Base-by-base conservation (phyloP, 78 protist species). In the Speleostelium caveatum region DNA sequence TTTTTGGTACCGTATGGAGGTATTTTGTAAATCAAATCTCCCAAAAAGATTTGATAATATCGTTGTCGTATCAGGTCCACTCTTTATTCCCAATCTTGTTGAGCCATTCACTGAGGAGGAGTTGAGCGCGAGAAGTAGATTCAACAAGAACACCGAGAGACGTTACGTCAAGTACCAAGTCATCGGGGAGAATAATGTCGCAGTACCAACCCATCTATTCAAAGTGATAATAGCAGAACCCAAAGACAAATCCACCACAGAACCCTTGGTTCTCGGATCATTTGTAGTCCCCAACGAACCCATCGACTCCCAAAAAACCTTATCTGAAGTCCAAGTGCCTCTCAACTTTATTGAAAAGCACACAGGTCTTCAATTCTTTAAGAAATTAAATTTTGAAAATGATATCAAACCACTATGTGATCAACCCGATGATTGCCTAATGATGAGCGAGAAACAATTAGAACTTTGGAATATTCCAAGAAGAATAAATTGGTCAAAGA, bases 1-100 rank as follows among this genome's bases (percentile, higher is more conserved):
- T 60, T 83, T 83, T 41, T 83, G 91, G 91, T 83, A 83, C 17
- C 17, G 91, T n/a, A 24, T 83, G 2, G 91, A 83, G 33, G 59
- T 59, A 10, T 69, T 67, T 36, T 67, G 79, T 24, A 83, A 83
- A 26, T 56, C 63, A 24, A 45, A 61, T 14, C 38, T 67, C 19
- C n/a, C 71, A 10, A 58, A 39, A 19, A 24, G 41, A 14, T 83
- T 42, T 26, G 45, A 83, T 22, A 21, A 30, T 2, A 79, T 83
- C 16, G 53, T 63, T 2, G 71, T 83, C n/a, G 75, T 83, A 14
- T 69, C 79, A 3, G 79, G 91, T 16, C 91, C 91, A 6, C 7
- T 83, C 0, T 83, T 56, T 26, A 16, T 14, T 10, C 80, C 77
- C 22, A 59, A 69, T 22, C 35, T 60, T 16, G 30, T 83, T 30